Base-by-base conservation (phyloP, 306 rosid genomes). In the Acacia acuminata region DNA sequence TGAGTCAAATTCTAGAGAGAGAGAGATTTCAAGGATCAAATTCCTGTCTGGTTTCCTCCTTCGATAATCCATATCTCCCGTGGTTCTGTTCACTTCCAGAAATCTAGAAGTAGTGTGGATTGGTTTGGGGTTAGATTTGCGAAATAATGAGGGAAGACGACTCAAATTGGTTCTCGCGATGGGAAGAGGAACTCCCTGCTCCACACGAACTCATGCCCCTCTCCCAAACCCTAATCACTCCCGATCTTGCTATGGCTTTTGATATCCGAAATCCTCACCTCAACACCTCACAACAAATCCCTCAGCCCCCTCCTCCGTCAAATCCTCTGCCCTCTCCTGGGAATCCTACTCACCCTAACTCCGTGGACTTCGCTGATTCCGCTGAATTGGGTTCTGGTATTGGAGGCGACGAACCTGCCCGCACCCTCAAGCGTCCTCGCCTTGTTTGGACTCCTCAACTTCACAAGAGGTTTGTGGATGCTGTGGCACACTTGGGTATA, bases 361-460 rank as follows among this genome's bases (percentile, higher is more conserved):
- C 99, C 0, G 84, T 91, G 2, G 99, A 96, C 34, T 92, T 92
- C 14, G 93, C 93, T 0, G 99, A 95, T 71, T 93, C 99, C 27
- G 94, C 87, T 19, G 99, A 95, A 47, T 79, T 95, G 64, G 97
- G 98, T 11, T 93, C 99, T 6, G 99, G 95, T 0, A 92, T 88
- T 5, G 96, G 79, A 4, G 94, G 95, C 2, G 98, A 93, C 14
- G 99, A 96, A 43, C 96, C 99, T 0, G 99, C 99, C 0, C 77
- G 98, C 0, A 96, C 99, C 25, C 98, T 96, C 10, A 96, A 96
- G 77, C 89, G 99, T 16, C 98, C 99, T 0, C 92, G 99, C 25
- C 94, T 96, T 0, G 99, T 96, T 22, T 96, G 99, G 99, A 96
- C 99, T 40, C 99, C 99, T 0, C 99, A 96, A 78, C 98, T 96